Percentiles rank a stretch among this genome's conserved stretches.
These are phyloP conservation scores for Trametes cubensis DNA, from an alignment of 768 basidiomycete genomes.

Conservation along the genomic window DNA sequence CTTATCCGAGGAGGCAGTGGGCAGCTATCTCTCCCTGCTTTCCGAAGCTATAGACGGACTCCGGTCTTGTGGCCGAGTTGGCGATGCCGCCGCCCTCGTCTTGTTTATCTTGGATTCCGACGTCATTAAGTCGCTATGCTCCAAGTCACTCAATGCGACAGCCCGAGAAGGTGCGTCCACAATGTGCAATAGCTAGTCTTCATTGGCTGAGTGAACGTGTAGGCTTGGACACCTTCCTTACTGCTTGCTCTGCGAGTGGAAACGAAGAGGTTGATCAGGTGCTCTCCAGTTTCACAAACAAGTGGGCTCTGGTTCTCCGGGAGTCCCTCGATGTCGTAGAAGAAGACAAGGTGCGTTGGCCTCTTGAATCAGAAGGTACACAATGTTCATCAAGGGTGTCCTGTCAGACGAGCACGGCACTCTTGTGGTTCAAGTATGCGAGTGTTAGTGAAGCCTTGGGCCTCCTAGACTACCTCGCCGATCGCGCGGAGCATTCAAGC, in stretches of 20 bases:
- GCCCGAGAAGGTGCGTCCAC: conserved; percentile 6
- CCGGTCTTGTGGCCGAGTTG: not conserved
- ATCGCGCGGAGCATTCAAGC: conserved; percentile 17
- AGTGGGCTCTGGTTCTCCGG: conserved; percentile 7
- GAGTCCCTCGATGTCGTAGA: conserved; percentile 5
- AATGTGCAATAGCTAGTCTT: not conserved
- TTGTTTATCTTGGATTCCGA: conserved; percentile 11
- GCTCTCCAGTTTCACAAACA: not conserved
- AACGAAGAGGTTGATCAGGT: not conserved
- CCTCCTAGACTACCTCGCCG: conserved; percentile 46
- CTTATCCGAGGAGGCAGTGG: conserved; percentile 13
- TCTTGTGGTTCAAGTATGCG: conserved; percentile 62
- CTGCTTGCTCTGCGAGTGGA: not conserved
- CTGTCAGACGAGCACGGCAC: conserved; percentile 21
- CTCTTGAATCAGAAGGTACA: too few relatives aligned
- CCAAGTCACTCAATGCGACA: not conserved
- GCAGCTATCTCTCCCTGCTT: conserved; percentile 16
- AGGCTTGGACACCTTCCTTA: conserved; percentile 7
- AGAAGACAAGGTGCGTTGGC: conserved; percentile 13
- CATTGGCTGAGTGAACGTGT: not conserved
- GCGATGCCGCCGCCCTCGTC: not conserved
- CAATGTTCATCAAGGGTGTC: not conserved
- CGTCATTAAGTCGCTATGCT: not conserved
- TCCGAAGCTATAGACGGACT: conserved; percentile 5
- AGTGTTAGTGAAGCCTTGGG: conserved; percentile 43